A percentile compares a stretch with the other conserved stretches of the same genome.
phyloP scores from a whole-genome alignment of 108 stramenopile species.

The Skeletonema grethae region DNA sequence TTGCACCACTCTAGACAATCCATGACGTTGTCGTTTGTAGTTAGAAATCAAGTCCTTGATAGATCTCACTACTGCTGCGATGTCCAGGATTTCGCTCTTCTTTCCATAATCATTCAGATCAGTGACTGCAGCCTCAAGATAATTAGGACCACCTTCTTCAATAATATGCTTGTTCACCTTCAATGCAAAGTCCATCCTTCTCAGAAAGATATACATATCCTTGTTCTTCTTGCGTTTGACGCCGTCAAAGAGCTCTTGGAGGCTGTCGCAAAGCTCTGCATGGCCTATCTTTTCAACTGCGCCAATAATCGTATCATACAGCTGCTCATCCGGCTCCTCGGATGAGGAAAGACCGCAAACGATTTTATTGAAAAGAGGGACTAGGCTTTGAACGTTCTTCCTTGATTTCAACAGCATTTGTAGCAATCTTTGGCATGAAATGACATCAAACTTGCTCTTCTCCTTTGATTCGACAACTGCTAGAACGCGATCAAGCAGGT shows the following conservation, averaged over 20 bases:
- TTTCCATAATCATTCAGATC: not conserved
- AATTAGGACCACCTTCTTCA: not conserved
- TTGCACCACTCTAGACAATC: too few relatives aligned
- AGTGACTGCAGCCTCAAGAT: not conserved
- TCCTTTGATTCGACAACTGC: not conserved
- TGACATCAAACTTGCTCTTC: constrained; percentile 3
- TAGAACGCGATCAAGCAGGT: constrained; percentile 2
- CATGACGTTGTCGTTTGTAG: too few relatives aligned
- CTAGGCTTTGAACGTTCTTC: not conserved
- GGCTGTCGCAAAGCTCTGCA: not conserved
- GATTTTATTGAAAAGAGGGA: not conserved
- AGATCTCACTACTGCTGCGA: not conserved
- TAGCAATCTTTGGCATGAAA: not conserved
- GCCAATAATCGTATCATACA: not conserved
- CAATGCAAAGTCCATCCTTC: not conserved
- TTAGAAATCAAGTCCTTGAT: too few relatives aligned
- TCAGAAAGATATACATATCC: not conserved
- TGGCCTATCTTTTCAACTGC: not conserved
- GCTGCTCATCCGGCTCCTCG: not conserved
- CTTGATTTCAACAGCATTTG: not conserved
- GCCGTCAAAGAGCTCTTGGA: not conserved
- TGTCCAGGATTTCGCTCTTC: not conserved
- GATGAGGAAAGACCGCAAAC: not conserved
- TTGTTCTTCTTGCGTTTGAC: not conserved
- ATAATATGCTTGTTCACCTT: not conserved